Evolutionary conservation across 352 stramenopile species (phyloP).

Genomic region (Phytopythium boreale): DNA sequence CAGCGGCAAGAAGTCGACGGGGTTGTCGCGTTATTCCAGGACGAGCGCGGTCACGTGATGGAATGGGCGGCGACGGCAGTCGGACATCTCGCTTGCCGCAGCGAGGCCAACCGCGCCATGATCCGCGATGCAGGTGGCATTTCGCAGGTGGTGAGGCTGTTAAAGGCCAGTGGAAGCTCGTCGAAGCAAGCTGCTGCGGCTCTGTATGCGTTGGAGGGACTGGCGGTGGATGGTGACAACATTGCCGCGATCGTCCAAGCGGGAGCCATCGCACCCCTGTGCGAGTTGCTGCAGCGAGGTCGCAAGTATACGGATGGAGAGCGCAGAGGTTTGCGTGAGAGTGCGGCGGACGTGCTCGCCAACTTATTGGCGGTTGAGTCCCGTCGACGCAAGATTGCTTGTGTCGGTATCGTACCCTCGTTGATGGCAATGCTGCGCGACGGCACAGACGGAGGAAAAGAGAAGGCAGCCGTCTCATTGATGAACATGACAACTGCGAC

Average conservation of each 20-base stretch:
- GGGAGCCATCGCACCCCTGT: background rate
- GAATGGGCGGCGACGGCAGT: background rate
- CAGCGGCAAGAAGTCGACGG: background rate
- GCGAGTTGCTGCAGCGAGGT: background rate
- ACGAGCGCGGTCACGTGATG: background rate
- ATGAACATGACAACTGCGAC: background rate
- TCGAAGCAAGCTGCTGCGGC: background rate
- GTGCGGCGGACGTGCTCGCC: background rate
- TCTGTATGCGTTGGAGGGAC: background rate
- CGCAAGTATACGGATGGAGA: background rate
- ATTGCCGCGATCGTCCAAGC: background rate
- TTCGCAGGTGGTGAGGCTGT: background rate
- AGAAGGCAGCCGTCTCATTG: background rate
- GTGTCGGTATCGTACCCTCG: background rate
- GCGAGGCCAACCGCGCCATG: conserved; percentile 1
- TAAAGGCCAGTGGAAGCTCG: background rate
- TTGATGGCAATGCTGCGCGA: background rate
- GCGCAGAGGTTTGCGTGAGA: background rate
- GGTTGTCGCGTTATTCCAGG: background rate
- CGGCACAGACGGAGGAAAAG: background rate
- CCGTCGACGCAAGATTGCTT: background rate
- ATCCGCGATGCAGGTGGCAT: background rate
- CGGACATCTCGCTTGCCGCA: background rate
- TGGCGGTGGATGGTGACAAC: background rate
- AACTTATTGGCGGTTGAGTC: background rate